phyloP scores from a whole-genome alignment of 164 flowering plant genomes.

The Stephania cephalantha region DNA sequence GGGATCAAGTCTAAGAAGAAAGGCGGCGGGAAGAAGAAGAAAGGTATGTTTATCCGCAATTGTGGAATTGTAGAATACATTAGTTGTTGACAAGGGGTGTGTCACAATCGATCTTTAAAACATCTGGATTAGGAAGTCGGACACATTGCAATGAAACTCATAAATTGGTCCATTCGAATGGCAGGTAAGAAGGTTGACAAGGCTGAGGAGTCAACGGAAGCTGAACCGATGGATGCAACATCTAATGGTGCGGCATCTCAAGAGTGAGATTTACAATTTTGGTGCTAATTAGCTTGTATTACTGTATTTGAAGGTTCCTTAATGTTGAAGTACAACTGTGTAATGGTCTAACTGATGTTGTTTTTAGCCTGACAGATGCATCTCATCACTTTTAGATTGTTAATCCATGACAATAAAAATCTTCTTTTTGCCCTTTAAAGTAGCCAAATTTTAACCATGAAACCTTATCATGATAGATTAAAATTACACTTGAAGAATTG shows the following conservation, averaged over 20 bases:
- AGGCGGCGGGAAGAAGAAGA: constrained; percentile 97
- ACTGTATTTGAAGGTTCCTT: background rate
- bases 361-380: background rate
- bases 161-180: background rate
- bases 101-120: background rate
- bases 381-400: background rate
- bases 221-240: constrained; percentile 59
- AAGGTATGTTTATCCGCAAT: constrained; percentile 37
- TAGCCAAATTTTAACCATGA: background rate
- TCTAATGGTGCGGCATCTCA: constrained; percentile 41
- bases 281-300: constrained; percentile 5
- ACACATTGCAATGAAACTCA: background rate
- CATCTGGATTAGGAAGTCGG: background rate
- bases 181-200: constrained; percentile 71
- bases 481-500: background rate
- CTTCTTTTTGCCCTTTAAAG: background rate
- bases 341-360: background rate
- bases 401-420: background rate
- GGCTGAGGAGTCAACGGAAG: constrained; percentile 46
- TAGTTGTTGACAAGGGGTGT: background rate
- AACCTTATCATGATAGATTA: background rate
- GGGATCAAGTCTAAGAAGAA: constrained; percentile 87
- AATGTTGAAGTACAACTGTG: background rate
- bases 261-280: constrained; percentile 26
- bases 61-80: background rate